phyloP scores from a whole-genome alignment of 495 filamentous ascomycete species.

The Lasiosphaeria miniovina region DNA sequence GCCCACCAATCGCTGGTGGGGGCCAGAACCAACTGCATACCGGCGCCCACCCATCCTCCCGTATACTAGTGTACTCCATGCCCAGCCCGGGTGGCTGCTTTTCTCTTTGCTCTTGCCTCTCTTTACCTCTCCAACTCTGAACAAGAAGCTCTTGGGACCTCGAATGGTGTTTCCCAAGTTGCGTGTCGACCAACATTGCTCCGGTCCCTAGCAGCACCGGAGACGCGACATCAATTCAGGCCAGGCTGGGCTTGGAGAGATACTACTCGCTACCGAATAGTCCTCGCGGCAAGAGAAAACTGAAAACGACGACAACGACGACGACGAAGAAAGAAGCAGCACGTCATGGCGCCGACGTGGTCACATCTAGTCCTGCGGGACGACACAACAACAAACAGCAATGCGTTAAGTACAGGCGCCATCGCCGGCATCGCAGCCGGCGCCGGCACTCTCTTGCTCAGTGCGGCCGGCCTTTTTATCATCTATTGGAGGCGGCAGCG shows the following conservation, averaged over 20 bases:
- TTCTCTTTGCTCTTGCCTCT: conserved; percentile 8
- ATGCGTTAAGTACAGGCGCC: conserved; percentile 37
- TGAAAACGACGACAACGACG: background rate
- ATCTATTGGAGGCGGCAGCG: conserved; percentile 42
- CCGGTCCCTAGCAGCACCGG: conserved; percentile 14
- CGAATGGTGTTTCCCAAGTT: conserved; percentile 9
- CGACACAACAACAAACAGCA: conserved; percentile 5
- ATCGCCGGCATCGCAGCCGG: conserved; percentile 46
- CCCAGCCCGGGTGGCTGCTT: conserved; percentile 10
- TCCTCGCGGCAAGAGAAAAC: too few relatives aligned
- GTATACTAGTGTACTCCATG: conserved; percentile 2
- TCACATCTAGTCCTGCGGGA: conserved; percentile 21
- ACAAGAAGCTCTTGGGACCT: conserved; percentile 4
- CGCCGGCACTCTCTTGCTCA: conserved; percentile 37
- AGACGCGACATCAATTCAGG: conserved; percentile 9
- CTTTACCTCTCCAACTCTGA: background rate
- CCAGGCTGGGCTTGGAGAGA: conserved; percentile 14
- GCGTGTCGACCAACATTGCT: conserved; percentile 6
- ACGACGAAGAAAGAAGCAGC: background rate
- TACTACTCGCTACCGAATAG: background rate
- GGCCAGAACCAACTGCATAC: conserved; percentile 21
- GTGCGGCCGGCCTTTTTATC: conserved; percentile 36
- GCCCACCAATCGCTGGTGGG: conserved; percentile 12
- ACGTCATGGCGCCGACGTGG: conserved; percentile 30
- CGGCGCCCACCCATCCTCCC: conserved; percentile 5